phyloP scores from a whole-genome alignment of 129 eudicot genomes.

The Chrysanthemum makinoi region DNA sequence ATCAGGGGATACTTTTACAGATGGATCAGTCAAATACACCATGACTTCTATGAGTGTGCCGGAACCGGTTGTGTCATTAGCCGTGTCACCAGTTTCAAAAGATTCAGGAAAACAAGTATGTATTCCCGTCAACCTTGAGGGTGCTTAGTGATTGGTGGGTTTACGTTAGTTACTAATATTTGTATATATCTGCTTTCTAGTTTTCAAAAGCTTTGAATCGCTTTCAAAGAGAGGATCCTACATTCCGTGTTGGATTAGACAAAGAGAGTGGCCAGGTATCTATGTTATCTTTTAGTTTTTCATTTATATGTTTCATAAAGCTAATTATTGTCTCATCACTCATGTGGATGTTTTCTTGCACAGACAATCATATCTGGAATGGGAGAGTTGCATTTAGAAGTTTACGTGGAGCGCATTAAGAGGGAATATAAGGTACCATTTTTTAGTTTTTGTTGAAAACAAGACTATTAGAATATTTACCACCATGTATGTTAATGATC shows the following conservation, averaged over 20 bases:
- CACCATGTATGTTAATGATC: not conserved
- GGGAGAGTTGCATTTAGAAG: slow-evolving; percentile 95
- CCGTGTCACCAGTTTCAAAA: slow-evolving; percentile 90
- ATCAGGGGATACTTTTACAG: slow-evolving; percentile 98
- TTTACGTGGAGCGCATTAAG: slow-evolving; percentile 88
- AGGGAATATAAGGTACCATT: slow-evolving; percentile 80
- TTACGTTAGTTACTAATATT: slow-evolving; percentile 6
- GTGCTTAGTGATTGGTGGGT: slow-evolving; percentile 4
- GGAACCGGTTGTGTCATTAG: slow-evolving; percentile 96
- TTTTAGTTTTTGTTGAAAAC: slow-evolving; percentile 7
- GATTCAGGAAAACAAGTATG: slow-evolving; percentile 94
- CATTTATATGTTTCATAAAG: not conserved
- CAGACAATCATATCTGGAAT: slow-evolving; percentile 99
- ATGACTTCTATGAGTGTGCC: slow-evolving; percentile 99
- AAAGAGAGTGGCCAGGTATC: slow-evolving; percentile 90
- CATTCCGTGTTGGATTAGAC: slow-evolving; percentile 96
- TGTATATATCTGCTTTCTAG: slow-evolving; percentile 30
- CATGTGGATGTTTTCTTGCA: slow-evolving; percentile 29
- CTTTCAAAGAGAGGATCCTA: slow-evolving; percentile 95
- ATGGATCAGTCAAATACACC: slow-evolving; percentile 90
- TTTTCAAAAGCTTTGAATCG: slow-evolving; percentile 99
- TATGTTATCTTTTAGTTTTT: not conserved
- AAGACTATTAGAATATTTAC: not conserved
- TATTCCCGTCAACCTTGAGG: not conserved
- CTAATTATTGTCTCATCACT: slow-evolving; percentile 7